Percentiles rank a stretch among this genome's conserved stretches.
Conservation (phyloP, 78 protist genomes). For the Dictyostelium firmibasis region DNA sequence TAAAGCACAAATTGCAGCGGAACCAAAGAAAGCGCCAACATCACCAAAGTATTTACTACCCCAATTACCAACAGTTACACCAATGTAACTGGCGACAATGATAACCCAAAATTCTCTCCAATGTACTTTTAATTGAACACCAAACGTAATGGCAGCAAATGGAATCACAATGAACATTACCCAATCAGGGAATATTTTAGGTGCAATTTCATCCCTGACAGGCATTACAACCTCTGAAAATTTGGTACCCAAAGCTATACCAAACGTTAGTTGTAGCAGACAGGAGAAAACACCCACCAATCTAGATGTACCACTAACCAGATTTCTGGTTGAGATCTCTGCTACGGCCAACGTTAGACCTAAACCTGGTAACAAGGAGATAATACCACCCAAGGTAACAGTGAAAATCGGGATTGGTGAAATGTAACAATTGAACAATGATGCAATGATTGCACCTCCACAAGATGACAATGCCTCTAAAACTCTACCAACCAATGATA, state of each 20-base stretch:
- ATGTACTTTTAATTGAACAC: constrained; percentile 48
- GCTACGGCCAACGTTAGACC: constrained; percentile 54
- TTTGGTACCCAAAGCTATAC: constrained; percentile 68
- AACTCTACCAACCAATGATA: constrained; percentile 65
- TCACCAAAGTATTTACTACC: constrained; percentile 45
- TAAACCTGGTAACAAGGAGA: constrained; percentile 53
- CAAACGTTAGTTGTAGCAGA: constrained; percentile 57
- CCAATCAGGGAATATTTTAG: constrained; percentile 35
- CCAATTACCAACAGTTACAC: constrained; percentile 51
- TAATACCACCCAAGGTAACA: constrained; percentile 50
- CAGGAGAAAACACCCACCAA: constrained; percentile 67
- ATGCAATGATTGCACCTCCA: constrained; percentile 62
- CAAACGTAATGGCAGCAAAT: constrained; percentile 56
- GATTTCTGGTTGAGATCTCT: constrained; percentile 51
- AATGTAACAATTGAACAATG: constrained; percentile 37
- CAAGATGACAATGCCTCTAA: constrained; percentile 47
- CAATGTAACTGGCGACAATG: constrained; percentile 17
- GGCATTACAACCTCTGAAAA: not conserved
- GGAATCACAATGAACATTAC: constrained; percentile 33
- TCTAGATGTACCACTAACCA: constrained; percentile 59
- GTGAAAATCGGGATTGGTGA: constrained; percentile 20
- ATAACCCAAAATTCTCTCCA: constrained; percentile 66
- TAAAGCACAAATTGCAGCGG: constrained; percentile 23
- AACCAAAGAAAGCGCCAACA: constrained; percentile 67
- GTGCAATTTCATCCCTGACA: not conserved